Conservation (phyloP, 2,329 filamentous ascomycete genomes). For the Intubia oerlemansii region DNA sequence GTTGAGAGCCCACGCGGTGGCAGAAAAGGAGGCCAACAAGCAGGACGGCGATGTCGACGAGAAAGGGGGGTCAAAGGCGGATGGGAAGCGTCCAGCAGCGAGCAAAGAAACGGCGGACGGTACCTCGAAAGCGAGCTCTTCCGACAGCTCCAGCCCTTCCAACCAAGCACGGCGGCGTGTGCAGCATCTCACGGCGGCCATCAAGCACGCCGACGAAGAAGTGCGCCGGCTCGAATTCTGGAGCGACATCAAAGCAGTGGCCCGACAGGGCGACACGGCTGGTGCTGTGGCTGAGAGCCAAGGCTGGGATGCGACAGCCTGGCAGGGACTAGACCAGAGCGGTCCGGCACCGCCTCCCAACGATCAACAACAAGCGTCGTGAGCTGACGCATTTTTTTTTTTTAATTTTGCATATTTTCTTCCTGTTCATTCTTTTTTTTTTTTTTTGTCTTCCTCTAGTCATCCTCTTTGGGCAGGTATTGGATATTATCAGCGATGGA, state of each 20-base stretch:
- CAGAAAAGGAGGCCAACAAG: slow-evolving; percentile 7
- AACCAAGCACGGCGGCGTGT: slow-evolving; percentile 21
- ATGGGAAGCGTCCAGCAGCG: no score
- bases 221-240: slow-evolving; percentile 70
- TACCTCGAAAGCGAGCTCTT: not conserved
- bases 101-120: no score
- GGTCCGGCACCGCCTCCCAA: slow-evolving; percentile 19
- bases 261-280: slow-evolving; percentile 26
- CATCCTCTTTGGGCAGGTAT: no score
- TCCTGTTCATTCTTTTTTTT: not conserved
- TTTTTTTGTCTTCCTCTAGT: not conserved
- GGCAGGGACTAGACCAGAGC: slow-evolving; percentile 31
- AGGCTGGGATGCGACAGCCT: slow-evolving; percentile 21
- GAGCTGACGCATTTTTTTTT: not conserved
- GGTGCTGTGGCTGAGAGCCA: slow-evolving; percentile 20
- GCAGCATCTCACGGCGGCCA: slow-evolving; percentile 50
- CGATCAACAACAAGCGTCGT: not conserved
- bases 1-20: slow-evolving; percentile 37
- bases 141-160: not conserved
- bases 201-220: slow-evolving; percentile 59
- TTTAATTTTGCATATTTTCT: not conserved
- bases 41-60: slow-evolving; percentile 4
- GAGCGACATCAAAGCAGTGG: slow-evolving; percentile 59
- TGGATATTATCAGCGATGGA: no score
- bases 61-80: slow-evolving; percentile 6